Base-by-base conservation (phyloP, 257 asterid genomes). In the Penstemon newberryi region DNA sequence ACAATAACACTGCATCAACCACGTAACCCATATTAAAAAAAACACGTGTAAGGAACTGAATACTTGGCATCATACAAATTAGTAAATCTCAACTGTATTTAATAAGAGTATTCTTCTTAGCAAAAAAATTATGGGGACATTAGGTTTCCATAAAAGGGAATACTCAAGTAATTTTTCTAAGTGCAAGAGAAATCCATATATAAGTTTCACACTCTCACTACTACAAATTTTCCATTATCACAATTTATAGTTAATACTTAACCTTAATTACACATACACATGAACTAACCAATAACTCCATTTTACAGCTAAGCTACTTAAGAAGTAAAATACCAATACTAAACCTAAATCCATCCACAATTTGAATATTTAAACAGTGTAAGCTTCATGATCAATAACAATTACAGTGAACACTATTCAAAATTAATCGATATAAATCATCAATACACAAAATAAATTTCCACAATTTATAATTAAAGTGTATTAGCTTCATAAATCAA, bases 1-100 rank as follows among this genome's bases (percentile, higher is more conserved):
- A 92, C 95, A 74, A 92, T 89, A 60, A 89, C 98, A 73, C 98
- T 92, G 95, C 89, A 86, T 67, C 73, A 80, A 79, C 79, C 80
- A 78, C 44, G 55, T 58, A 70, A 12, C 49, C 56, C 63, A 61
- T 42, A 39, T 67, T 43, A 74, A 25, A 25, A 25, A 25, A 69
- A 56, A 63, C 53, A 50, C 51, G 53, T 36, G 15, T 25, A 38
- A 19, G 44, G 45, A 45, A 54, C 13, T 5, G 46, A 33, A 8
- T 12, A 68, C 40, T 45, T 45, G 37, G 33, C 63, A 18, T 41
- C 15, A 15, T 41, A 56, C 57, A 15, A 8, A 77, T 63, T 50
- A 56, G 47, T 40, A 62, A 19, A 70, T 12, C 42, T 61, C 47
- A 64, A 50, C 51, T 33, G 56, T 33, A 19, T 66, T 54, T 11